Conservation (phyloP, 257 asterid species). For the Primulina eburnea region DNA sequence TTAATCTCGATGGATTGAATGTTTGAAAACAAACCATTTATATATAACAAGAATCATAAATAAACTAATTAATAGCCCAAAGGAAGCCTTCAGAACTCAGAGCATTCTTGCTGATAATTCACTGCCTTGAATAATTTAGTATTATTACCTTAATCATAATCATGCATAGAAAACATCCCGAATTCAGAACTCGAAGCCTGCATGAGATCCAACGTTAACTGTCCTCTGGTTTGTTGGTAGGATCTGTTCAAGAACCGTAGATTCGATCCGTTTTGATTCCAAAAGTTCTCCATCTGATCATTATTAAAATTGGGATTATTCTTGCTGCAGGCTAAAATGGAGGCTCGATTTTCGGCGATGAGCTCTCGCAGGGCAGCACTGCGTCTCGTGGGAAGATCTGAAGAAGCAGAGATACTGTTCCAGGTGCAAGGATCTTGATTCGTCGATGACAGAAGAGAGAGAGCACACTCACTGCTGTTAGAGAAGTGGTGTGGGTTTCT, state of each 20-base stretch:
- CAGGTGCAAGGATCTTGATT: slow-evolving; percentile 20
- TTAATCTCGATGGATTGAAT: not conserved
- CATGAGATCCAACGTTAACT: slow-evolving; percentile 56
- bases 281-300: slow-evolving; percentile 6
- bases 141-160: not conserved
- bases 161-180: slow-evolving; percentile 30
- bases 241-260: not conserved
- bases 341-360: slow-evolving; percentile 62
- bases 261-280: slow-evolving; percentile 3
- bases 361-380: slow-evolving; percentile 62
- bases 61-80: slow-evolving; percentile 24
- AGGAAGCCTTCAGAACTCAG: slow-evolving; percentile 41
- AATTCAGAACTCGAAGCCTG: slow-evolving; percentile 40
- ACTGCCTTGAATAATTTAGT: slow-evolving; percentile 16
- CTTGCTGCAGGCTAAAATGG: slow-evolving; percentile 36
- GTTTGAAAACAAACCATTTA: not conserved
- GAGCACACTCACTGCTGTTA: slow-evolving; percentile 47
- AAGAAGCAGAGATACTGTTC: slow-evolving; percentile 20
- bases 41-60: no score
- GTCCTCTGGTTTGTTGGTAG: slow-evolving; percentile 15
- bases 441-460: slow-evolving; percentile 80
- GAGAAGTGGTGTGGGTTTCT: slow-evolving; percentile 23
- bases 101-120: slow-evolving; percentile 29
- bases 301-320: slow-evolving; percentile 11
- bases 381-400: slow-evolving; percentile 46